Conservation (phyloP, 1,139 yeast species). For the Blastobotrys indianensis region DNA sequence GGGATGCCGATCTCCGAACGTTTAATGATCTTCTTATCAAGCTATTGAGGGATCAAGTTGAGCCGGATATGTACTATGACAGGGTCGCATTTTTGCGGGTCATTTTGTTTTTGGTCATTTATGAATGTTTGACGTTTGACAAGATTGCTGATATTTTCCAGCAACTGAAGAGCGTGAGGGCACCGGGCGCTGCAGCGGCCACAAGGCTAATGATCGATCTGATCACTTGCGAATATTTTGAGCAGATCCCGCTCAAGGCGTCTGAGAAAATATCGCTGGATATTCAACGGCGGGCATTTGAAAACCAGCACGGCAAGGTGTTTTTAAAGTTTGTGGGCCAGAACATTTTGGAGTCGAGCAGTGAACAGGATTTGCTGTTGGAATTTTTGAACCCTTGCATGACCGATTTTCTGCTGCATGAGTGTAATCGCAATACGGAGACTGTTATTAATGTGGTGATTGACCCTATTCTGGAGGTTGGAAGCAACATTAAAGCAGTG, state of each 20-base stretch:
- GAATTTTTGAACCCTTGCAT: slow-evolving; percentile 11
- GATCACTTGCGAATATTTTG: slow-evolving; percentile 15
- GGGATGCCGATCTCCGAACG: slow-evolving; percentile 21
- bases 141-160: slow-evolving; percentile 33
- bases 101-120: slow-evolving; percentile 32
- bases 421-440: slow-evolving; percentile 16
- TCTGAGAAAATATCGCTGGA: slow-evolving; percentile 23
- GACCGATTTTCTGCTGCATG: slow-evolving; percentile 17
- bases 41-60: slow-evolving; percentile 27
- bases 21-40: slow-evolving; percentile 22
- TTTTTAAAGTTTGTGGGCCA: slow-evolving; percentile 23
- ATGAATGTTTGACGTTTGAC: slow-evolving; percentile 35
- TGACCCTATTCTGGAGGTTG: slow-evolving; percentile 21
- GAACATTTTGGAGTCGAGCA: slow-evolving; percentile 18
- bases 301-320: slow-evolving; percentile 18
- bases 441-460: slow-evolving; percentile 18
- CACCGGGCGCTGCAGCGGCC: slow-evolving; percentile 17
- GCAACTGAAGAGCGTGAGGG: slow-evolving; percentile 21
- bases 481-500: slow-evolving; percentile 15
- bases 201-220: slow-evolving; percentile 19
- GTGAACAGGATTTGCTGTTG: slow-evolving; percentile 3
- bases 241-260: slow-evolving; percentile 17
- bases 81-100: slow-evolving; percentile 26
- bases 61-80: slow-evolving; percentile 21
- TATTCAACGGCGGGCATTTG: slow-evolving; percentile 24